Percentiles rank a stretch among this genome's conserved stretches.
Evolutionary conservation across 2,329 filamentous ascomycete genomes (phyloP).

Genomic region (Macrophomina tecta): DNA sequence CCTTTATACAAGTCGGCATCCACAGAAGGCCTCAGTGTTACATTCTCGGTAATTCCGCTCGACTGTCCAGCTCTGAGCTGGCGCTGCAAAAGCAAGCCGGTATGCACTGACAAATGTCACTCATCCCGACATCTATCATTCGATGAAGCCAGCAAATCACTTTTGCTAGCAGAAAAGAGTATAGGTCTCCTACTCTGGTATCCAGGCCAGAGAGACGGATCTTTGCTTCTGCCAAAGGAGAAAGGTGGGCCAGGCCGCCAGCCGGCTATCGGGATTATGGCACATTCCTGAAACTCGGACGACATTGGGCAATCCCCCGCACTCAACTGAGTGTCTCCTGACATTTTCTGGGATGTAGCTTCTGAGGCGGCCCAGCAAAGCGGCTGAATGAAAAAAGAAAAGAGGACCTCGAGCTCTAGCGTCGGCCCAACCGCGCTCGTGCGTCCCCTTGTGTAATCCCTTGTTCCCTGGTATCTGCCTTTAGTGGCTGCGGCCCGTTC

Average conservation of each 20-base stretch:
- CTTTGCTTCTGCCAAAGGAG: background rate
- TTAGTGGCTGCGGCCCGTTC: constrained; percentile 23
- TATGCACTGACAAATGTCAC: constrained; percentile 6
- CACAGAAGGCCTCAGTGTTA: background rate
- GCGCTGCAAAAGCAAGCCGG: constrained; percentile 21
- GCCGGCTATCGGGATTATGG: constrained; percentile 9
- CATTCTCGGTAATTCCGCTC: background rate
- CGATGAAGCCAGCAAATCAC: constrained; percentile 12
- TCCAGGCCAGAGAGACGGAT: background rate
- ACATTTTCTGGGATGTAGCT: constrained; percentile 24
- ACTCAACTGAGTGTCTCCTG: constrained; percentile 22
- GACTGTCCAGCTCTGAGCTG: constrained; percentile 9
- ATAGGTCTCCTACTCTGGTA: constrained; percentile 2
- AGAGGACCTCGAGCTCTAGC: constrained; percentile 17
- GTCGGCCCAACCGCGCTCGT: constrained; percentile 10
- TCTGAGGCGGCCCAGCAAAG: background rate
- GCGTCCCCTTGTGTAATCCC: constrained; percentile 13
- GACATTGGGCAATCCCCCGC: constrained; percentile 8
- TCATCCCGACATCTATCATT: constrained; percentile 14
- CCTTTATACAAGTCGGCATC: background rate
- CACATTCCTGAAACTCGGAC: constrained; percentile 19
- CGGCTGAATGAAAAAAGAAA: constrained; percentile 15
- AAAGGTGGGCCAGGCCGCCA: background rate
- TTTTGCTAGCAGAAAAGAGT: constrained; percentile 16
- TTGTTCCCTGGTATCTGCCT: background rate